Evolutionary conservation across 495 filamentous ascomycete genomes (phyloP).

Genomic region (Hypoxylon fuscum): DNA sequence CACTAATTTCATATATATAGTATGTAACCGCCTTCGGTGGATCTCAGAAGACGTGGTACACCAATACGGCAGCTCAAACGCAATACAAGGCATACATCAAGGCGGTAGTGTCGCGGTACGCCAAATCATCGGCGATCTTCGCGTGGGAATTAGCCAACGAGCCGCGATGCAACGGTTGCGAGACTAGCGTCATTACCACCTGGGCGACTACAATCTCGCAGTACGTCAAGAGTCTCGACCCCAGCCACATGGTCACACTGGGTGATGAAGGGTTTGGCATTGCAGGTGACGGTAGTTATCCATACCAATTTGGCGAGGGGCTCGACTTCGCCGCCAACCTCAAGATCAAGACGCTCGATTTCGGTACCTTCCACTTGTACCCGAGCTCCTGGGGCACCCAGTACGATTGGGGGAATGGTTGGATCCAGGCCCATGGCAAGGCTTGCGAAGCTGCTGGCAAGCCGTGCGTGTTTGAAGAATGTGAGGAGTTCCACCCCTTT

Average conservation of each 20-base stretch:
- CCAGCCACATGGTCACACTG: conserved; percentile 60
- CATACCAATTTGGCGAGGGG: conserved; percentile 67
- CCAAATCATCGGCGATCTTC: conserved; percentile 58
- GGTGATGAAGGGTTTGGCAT: conserved; percentile 63
- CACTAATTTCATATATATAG: conserved; percentile 21
- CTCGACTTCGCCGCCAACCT: conserved; percentile 71
- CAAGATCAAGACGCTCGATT: conserved; percentile 66
- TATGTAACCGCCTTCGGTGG: conserved; percentile 70
- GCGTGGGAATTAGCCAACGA: conserved; percentile 67
- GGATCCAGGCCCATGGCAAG: conserved; percentile 68
- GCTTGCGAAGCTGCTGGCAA: conserved; percentile 66
- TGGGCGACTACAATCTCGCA: conserved; percentile 59
- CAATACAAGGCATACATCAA: conserved; percentile 63
- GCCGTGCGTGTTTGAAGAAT: conserved; percentile 76
- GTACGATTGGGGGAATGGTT: conserved; percentile 59
- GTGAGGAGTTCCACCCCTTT: conserved; percentile 53
- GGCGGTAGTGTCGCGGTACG: conserved; percentile 59
- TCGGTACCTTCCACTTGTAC: conserved; percentile 74
- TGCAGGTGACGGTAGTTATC: conserved; percentile 64
- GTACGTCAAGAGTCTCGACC: conserved; percentile 62
- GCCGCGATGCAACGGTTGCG: conserved; percentile 58
- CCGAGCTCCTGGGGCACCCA: conserved; percentile 59
- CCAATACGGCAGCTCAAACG: conserved; percentile 31
- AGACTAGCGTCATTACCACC: conserved; percentile 47
- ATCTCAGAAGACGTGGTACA: conserved; percentile 42